Percentiles rank a stretch among this genome's conserved stretches.
phyloP scores from a whole-genome alignment of 768 basidiomycete genomes.

The Baorangia bicolor region DNA sequence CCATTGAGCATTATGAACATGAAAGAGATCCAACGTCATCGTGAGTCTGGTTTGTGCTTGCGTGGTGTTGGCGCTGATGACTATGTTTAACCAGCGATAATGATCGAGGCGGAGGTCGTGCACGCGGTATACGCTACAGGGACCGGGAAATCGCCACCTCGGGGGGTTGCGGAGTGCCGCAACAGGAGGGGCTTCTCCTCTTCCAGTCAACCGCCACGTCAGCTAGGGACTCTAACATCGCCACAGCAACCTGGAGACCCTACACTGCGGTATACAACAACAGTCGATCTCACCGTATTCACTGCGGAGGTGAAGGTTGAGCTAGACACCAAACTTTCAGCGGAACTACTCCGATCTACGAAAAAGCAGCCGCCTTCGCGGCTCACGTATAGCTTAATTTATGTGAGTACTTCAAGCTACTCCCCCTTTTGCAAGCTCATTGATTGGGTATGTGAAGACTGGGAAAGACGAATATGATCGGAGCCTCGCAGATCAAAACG shows the following conservation, averaged over 20 bases:
- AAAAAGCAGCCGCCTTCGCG: not conserved
- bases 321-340: not conserved
- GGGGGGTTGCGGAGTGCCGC: not conserved
- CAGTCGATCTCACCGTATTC: slow-evolving; percentile 30
- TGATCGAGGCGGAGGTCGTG: slow-evolving; percentile 78
- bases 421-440: not conserved
- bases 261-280: no score
- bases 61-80: no score
- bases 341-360: not conserved
- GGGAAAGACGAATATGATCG: slow-evolving; percentile 8
- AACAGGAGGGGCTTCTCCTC: not conserved
- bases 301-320: slow-evolving; percentile 12
- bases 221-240: no score
- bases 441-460: not conserved
- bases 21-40: slow-evolving; percentile 45
- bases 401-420: not conserved
- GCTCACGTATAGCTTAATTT: slow-evolving; percentile 2
- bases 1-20: slow-evolving; percentile 65
- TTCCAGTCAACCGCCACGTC: not conserved
- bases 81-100: slow-evolving; percentile 47
- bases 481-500: not conserved
- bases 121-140: slow-evolving; percentile 46
- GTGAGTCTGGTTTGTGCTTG: not conserved
- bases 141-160: not conserved
- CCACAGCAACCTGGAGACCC: not conserved